Base-by-base conservation (phyloP, 1,284 basidiomycete species). In the Thecaphora frezii region DNA sequence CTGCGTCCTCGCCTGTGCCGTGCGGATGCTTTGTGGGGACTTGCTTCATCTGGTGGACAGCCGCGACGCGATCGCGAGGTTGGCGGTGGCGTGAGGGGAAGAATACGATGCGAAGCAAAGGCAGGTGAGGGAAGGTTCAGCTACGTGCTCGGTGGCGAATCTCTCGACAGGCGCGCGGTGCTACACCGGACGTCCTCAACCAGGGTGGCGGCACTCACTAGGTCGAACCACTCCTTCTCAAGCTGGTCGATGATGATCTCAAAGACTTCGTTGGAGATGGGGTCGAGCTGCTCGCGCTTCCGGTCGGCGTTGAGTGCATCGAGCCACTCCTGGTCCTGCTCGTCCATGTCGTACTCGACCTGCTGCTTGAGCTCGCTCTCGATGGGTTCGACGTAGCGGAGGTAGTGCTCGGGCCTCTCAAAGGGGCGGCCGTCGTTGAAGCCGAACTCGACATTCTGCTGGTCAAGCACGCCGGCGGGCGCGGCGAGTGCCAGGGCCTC, bases 261-360 rank as follows among this genome's bases (percentile, higher is more conserved):
- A 58, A 99, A 97, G 1, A 86, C 82, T 78, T 98, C 94, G 77
- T 89, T 90, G 10, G 71, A 63, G 23, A 77, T 58, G 25, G 44
- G 46, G 66, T 89, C 88, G 28, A 88, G 77, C 56, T 90, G 87
- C 28, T 89, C 87, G 67, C 87, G 88, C 80, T 85, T 88, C 25
- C 96, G 84, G 55, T 97, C 91, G 8, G 80, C 73, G 73, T 99
- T 99, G 66, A 93, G 81, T 0, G 83, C 82, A 67, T 96, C 90
- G 7, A 99, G 85, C 96, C 96, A 99, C 79, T 92, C 90, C 79
- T 93, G 88, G 80, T 97, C 94, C 93, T 97, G 94, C 78, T 97
- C 96, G 76, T 98, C 96, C 93, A 98, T 98, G 79, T 98, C 96
- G 83, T 99, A 99, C 80, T 98, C 96, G 44, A 97, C 94, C 76